These are phyloP conservation scores for Trichoderma gracile DNA, from an alignment of 2,329 filamentous ascomycete genomes.

Conservation along the genomic window DNA sequence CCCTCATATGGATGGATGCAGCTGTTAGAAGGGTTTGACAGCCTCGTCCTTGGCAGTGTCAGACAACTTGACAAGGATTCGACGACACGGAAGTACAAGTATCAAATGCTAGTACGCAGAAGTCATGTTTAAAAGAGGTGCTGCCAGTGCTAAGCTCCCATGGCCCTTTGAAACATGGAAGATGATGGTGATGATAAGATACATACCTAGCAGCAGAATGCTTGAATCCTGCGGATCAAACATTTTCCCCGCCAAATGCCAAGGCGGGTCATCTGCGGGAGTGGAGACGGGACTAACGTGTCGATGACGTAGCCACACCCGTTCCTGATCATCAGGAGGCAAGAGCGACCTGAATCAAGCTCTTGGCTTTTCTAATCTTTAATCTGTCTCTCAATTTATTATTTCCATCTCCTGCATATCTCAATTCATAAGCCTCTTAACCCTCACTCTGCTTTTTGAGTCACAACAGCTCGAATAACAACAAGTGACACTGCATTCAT, in stretches of 20 bases:
- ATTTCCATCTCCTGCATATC: not conserved
- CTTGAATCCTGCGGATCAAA: not conserved
- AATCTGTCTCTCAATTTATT: too few species aligned
- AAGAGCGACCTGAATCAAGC: not conserved
- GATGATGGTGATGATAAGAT: too few species aligned
- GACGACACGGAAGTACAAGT: too few species aligned
- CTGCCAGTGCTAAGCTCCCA: not conserved
- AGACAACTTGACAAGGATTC: not conserved
- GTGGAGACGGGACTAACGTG: not conserved
- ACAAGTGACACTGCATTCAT: not conserved
- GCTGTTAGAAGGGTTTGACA: not conserved
- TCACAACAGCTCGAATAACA: too few species aligned
- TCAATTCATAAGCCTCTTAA: too few species aligned
- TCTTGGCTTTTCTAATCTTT: not conserved
- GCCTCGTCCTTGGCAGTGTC: not conserved
- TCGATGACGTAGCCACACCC: conserved; percentile 10
- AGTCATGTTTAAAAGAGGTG: too few species aligned
- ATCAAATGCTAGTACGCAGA: too few species aligned
- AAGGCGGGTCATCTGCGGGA: not conserved
- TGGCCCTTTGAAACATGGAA: not conserved
- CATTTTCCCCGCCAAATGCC: not conserved
- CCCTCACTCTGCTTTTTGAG: too few species aligned
- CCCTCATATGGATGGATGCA: not conserved
- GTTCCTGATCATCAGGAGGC: conserved; percentile 9
- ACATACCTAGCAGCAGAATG: too few species aligned